Evolutionary conservation across 345 rosid genomes (phyloP), one percentile per base, ranked within the genome.

Genomic region (Melaleuca alternifolia): DNA sequence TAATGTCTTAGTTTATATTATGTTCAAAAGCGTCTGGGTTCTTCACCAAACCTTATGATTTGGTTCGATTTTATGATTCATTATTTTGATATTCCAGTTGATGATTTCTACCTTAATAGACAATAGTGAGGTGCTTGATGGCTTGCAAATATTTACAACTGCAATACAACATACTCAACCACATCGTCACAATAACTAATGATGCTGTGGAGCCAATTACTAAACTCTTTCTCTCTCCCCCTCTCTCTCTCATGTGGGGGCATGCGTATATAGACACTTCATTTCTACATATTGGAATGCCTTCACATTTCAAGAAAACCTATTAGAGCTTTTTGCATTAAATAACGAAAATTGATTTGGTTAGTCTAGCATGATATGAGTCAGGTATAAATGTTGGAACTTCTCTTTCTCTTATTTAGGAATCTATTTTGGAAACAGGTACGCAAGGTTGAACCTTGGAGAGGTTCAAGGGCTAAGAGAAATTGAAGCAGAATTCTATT

Each of bases 391-490:
- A 51, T 51, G 16, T 54, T 30, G 37, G 76, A 85, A 54, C 50
- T 51, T 77, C 82, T 82, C 28, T 50, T 84, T 82, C 51, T 83
- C 57, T 87, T 81, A 85, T 52, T 33, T 71, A 77, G 89, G 57
- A 50, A 85, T 81, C 81, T 62, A 33, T 51, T 79, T 44, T 82
- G 77, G 85, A 85, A 87, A 81, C 86, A 96, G 97, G 94, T 96
- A 96, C 89, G 87, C 93, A 51, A 87, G 88, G 86, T 91, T 96
- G 88, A 88, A 92, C 87, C 90, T 96, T 50, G 90, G 91, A 79
- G 91, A 90, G 88, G 90, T 96, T 86, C 94, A 94, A 87, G 93
- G 97, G 79, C 89, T 96, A 41, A 91, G 89, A 62, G 95, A 94
- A 92, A 88, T 93, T 48, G 89, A 91, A 84, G 94, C 91, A 48